A percentile compares a stretch with the other conserved stretches of the same genome.
Conservation (phyloP, 768 basidiomycete genomes). For the Tulasnella sp. region DNA sequence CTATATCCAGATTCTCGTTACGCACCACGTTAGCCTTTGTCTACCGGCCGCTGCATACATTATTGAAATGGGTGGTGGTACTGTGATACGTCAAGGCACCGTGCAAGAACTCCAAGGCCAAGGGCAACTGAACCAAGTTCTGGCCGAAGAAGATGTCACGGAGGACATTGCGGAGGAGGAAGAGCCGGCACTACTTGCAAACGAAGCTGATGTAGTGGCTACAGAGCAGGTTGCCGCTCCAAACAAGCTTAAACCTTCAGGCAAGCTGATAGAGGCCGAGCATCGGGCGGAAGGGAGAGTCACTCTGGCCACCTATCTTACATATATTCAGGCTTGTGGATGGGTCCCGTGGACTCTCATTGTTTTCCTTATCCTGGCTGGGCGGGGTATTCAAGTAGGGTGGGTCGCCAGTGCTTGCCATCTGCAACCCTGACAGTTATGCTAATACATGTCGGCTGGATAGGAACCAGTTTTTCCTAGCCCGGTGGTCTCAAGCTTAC, state of each 20-base stretch:
- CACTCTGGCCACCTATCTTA: slow-evolving; percentile 45
- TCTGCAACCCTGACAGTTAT: background rate
- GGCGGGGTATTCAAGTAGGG: slow-evolving; percentile 39
- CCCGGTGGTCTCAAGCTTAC: slow-evolving; percentile 61
- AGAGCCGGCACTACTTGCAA: slow-evolving; percentile 28
- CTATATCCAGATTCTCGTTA: slow-evolving; percentile 46
- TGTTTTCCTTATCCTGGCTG: slow-evolving; percentile 39
- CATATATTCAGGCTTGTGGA: slow-evolving; percentile 54
- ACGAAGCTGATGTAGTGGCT: slow-evolving; percentile 11
- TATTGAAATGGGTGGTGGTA: slow-evolving; percentile 46
- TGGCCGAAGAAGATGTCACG: slow-evolving; percentile 37
- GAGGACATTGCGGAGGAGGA: slow-evolving; percentile 22
- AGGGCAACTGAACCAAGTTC: slow-evolving; percentile 36
- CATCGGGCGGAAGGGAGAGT: slow-evolving; percentile 56
- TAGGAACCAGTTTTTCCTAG: slow-evolving; percentile 44
- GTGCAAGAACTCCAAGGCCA: slow-evolving; percentile 36
- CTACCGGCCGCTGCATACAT: slow-evolving; percentile 57
- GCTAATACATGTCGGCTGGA: background rate
- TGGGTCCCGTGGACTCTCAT: slow-evolving; percentile 44
- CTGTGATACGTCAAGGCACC: slow-evolving; percentile 39
- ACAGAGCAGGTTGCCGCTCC: background rate
- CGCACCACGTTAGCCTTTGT: slow-evolving; percentile 68
- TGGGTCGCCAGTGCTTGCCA: too few species aligned
- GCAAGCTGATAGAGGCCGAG: slow-evolving; percentile 53
- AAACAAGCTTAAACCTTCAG: slow-evolving; percentile 21